Evolutionary conservation across 176 grass and related monocot species (phyloP).

Genomic region (Lolium rigidum): DNA sequence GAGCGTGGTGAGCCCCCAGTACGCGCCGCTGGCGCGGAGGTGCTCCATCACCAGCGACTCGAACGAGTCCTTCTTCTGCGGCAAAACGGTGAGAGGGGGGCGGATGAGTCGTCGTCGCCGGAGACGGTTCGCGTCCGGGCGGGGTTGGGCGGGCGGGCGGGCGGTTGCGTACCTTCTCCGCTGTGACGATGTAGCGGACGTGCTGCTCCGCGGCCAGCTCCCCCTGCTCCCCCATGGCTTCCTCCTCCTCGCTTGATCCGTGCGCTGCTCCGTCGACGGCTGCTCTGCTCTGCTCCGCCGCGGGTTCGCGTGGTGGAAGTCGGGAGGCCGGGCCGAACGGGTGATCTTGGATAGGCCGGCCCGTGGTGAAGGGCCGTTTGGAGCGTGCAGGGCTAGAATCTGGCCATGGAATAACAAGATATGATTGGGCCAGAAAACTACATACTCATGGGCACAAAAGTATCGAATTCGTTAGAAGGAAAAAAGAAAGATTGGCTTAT

Average conservation of each 20-base stretch:
- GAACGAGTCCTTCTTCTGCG: conserved; percentile 85
- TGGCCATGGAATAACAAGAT: too few species aligned
- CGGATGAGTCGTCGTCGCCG: not conserved
- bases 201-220: conserved; percentile 78
- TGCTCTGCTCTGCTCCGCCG: not conserved
- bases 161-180: conserved; percentile 69
- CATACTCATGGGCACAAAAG: too few species aligned
- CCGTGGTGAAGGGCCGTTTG: too few species aligned
- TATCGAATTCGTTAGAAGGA: too few species aligned
- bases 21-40: conserved; percentile 80
- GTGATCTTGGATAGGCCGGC: too few species aligned
- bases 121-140: not conserved
- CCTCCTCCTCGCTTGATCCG: conserved; percentile 3
- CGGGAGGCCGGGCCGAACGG: not conserved
- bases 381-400: not conserved
- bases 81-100: not conserved
- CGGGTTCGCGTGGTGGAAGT: not conserved
- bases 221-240: conserved; percentile 40
- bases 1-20: conserved; percentile 93
- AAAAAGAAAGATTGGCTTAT: too few species aligned
- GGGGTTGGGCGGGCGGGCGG: too few species aligned
- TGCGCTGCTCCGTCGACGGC: conserved; percentile 13
- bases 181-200: conserved; percentile 75
- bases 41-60: conserved; percentile 89
- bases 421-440: too few species aligned